These are phyloP conservation scores for Candida glucosophila DNA, from an alignment of 1,139 yeast genomes.

Conservation along the genomic window DNA sequence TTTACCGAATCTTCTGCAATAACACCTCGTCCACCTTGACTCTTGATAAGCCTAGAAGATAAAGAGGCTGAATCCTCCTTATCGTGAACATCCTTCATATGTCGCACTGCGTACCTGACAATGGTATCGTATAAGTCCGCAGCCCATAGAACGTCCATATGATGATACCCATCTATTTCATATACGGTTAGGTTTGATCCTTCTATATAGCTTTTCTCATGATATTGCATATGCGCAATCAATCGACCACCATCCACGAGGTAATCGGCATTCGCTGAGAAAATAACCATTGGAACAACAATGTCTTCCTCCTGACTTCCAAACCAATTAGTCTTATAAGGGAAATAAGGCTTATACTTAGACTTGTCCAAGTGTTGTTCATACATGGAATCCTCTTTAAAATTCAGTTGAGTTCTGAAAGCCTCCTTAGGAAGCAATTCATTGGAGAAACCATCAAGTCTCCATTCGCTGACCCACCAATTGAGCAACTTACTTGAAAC, in stretches of 20 bases:
- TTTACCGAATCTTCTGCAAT: no score
- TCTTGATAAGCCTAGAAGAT: no score
- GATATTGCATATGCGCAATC: constrained; percentile 38
- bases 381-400: constrained; percentile 9
- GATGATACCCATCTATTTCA: constrained; percentile 41
- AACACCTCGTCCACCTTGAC: no score
- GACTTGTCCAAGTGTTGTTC: constrained; percentile 13
- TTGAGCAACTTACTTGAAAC: constrained; percentile 74
- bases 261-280: constrained; percentile 55
- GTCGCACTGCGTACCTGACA: no score
- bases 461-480: constrained; percentile 70
- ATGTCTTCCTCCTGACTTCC: constrained; percentile 20
- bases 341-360: constrained; percentile 47
- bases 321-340: constrained; percentile 50
- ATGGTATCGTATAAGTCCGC: constrained; percentile 34
- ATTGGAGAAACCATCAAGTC: constrained; percentile 32
- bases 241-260: constrained; percentile 61
- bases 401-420: constrained; percentile 22
- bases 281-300: constrained; percentile 43
- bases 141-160: constrained; percentile 51
- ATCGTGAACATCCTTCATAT: no score
- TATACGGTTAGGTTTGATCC: constrained; percentile 28
- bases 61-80: no score
- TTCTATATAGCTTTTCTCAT: constrained; percentile 37
- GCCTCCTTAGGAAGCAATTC: constrained; percentile 26